phyloP scores from a whole-genome alignment of 192 early-diverging fungal genomes.

The Backusella liffmaniae region DNA sequence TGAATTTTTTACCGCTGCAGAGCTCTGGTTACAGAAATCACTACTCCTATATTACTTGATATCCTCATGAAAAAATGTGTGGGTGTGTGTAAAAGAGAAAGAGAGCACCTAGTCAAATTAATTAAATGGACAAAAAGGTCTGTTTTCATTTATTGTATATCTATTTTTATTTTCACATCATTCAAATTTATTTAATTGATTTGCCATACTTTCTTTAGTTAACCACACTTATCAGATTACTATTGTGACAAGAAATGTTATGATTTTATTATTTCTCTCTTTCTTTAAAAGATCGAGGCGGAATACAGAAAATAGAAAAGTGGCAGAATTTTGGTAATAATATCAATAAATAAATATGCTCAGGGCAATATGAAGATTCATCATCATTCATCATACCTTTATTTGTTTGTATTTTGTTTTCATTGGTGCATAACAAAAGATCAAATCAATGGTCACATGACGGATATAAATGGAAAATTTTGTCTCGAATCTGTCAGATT shows the following conservation, averaged over 20 bases:
- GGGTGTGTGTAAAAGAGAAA: neutral
- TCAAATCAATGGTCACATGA: neutral
- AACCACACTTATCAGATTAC: neutral
- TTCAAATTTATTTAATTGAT: neutral
- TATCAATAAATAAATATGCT: neutral
- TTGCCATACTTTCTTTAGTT: constrained; percentile 7
- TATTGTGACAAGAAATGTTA: constrained; percentile 1
- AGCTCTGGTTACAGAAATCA: constrained; percentile 5
- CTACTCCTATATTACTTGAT: constrained; percentile 1
- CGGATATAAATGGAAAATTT: neutral
- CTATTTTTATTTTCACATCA: neutral
- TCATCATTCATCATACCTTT: neutral
- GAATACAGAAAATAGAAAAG: neutral
- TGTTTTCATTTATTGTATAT: neutral
- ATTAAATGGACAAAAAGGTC: neutral
- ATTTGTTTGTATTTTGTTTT: neutral
- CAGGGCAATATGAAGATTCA: constrained; percentile 2
- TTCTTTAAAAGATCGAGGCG: neutral
- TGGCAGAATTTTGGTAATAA: neutral
- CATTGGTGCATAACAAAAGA: neutral
- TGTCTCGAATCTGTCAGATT: neutral
- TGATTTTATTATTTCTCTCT: neutral
- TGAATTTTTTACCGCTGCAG: constrained; percentile 6
- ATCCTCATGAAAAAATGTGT: constrained; percentile 2
- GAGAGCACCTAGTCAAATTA: neutral